Evolutionary conservation across 495 filamentous ascomycete genomes (phyloP).

Genomic region (Penicillium riverlandense): DNA sequence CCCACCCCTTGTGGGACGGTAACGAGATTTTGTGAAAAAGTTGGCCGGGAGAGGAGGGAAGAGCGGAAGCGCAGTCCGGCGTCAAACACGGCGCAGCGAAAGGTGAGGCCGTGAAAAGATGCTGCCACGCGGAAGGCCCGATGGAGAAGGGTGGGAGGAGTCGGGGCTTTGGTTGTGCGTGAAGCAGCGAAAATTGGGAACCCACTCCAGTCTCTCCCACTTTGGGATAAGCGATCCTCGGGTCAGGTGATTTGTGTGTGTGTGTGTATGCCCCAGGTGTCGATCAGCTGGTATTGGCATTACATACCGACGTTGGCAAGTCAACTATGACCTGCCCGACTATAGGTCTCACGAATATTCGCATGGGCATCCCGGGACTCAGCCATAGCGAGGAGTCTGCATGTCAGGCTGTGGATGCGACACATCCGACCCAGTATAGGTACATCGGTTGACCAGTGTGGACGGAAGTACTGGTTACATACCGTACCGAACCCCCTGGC

Average conservation of each 20-base stretch:
- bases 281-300: no score
- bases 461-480: not conserved
- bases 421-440: no score
- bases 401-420: no score
- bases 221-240: slow-evolving; percentile 34
- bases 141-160: slow-evolving; percentile 21
- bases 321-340: no score
- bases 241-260: slow-evolving; percentile 11
- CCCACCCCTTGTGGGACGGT: slow-evolving; percentile 19
- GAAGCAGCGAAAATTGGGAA: slow-evolving; percentile 30
- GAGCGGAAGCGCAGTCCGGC: slow-evolving; percentile 2
- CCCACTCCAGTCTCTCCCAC: slow-evolving; percentile 21
- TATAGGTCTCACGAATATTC: no score
- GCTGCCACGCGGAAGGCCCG: slow-evolving; percentile 38
- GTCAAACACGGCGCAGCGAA: slow-evolving; percentile 19
- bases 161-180: slow-evolving; percentile 31
- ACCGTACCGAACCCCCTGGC: no score
- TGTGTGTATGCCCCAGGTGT: slow-evolving; percentile 1
- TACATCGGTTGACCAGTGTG: no score
- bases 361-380: no score
- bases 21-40: slow-evolving; percentile 3
- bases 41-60: not conserved
- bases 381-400: no score
- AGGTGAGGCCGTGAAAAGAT: slow-evolving; percentile 16
- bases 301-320: no score